Base-by-base conservation (phyloP, 495 filamentous ascomycete genomes). In the Podospora comata region DNA sequence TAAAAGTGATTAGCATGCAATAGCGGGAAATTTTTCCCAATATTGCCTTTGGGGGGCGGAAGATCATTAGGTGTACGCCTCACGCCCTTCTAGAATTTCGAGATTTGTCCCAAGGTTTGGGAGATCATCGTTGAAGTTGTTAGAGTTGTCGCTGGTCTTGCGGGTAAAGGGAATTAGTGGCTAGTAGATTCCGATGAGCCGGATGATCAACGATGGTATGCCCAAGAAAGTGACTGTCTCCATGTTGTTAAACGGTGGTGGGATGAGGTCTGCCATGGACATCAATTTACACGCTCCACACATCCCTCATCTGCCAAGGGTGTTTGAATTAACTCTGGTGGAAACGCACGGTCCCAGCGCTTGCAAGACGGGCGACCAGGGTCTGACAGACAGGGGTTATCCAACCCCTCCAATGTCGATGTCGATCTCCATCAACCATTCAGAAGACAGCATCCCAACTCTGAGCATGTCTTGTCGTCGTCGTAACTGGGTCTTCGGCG, bases 371-470 rank as follows among this genome's bases (percentile, higher is more conserved):
- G 27, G n/a, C 16, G 55, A 19, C 9, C 19, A 28, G 61, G 63
- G 65, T 65, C 62, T 66, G 68, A 67, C 60, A 60, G 67, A 59
- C 70, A 73, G 71, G 75, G 75, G 62, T 68, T 60, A n/a, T 23
- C 68, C 61, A 55, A 62, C 71, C 65, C 70, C 57, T 70, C 68
- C 65, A 70, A 67, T 58, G 56, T 59, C 59, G 56, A 9, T 67
- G 27, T 32, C 54, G 61, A 68, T 48, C 55, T 30, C 32, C 58
- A 23, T 44, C 71, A 68, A 60, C 71, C 71, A 72, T 54, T 72
- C 63, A 71, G 55, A 58, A 4, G n/a, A 32, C 60, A 65, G 65
- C 53, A 64, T 59, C 26, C 53, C 26, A 18, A n/a, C 18, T 34
- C 4, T 61, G 67, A 62, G 44, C 26, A 13, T 34, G 48, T 44